Evolutionary conservation across 106 monocot genomes (phyloP), one percentile per base, ranked within the genome.

Genomic region (Allium fistulosum): DNA sequence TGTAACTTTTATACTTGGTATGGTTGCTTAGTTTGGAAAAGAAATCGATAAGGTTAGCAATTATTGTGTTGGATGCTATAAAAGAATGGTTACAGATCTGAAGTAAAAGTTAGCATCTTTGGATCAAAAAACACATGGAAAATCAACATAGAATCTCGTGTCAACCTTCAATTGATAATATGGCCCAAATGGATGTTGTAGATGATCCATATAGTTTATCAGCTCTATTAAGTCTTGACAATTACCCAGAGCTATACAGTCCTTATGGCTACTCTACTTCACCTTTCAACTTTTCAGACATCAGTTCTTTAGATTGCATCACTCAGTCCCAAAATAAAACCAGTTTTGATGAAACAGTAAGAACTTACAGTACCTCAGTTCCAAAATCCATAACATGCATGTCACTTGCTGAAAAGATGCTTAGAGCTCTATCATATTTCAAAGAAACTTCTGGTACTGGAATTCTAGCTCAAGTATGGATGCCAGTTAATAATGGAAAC

Each of bases 391-490:
- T 92, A 4, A 11, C 37, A 17, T 56, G 59, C 50, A 12, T 76
- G 57, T 70, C 80, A 16, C 82, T 99, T 58, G 51, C 87, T 3
- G 92, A 92, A 46, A 84, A 66, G 75, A 84, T 92, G 87, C 80
- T 92, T 7, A 80, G 10, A 66, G 87, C 79, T 17, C 77, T 99
- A 6, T 92, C 92, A 22, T 74, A 87, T 49, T 75, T 92, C 26
- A 92, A 87, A 70, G 82, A 87, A 22, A 85, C 84, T 4, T 83
- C 84, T n/a, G 46, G 73, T 4, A 68, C 79, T 18, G 87, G 87
- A 11, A 76, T 85, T 55, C 86, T 99, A 64, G 92, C 92, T 8
- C 97, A 99, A 65, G 80, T 92, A 37, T 99, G 97, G 97, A 69
- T 85, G 78, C 97, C 97, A 12, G 18, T 87, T 17, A 87, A 74